These are phyloP conservation scores for Limnanthes douglasii DNA, from an alignment of 345 rosid species.

Conservation along the genomic window DNA sequence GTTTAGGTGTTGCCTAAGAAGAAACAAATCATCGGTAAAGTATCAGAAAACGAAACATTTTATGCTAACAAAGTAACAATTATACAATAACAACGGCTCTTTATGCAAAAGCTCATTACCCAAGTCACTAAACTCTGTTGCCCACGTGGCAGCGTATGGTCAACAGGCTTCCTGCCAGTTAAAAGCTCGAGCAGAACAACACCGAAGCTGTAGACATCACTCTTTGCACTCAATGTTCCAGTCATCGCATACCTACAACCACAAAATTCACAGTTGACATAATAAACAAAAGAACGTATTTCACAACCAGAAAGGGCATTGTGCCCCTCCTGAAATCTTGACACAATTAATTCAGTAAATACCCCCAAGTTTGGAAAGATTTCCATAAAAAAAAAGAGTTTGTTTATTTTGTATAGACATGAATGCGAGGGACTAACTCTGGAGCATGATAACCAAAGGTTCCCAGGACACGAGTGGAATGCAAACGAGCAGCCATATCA, in stretches of 20 bases:
- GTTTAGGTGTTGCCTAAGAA: slow-evolving; percentile 63
- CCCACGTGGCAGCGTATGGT: slow-evolving; percentile 70
- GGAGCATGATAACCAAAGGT: slow-evolving; percentile 98
- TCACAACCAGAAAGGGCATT: no score
- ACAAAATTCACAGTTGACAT: not conserved
- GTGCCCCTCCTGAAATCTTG: no score
- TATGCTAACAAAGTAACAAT: slow-evolving; percentile 1
- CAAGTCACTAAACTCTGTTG: slow-evolving; percentile 80
- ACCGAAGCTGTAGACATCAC: slow-evolving; percentile 78
- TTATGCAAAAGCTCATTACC: slow-evolving; percentile 22
- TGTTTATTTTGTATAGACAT: not conserved
- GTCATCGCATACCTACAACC: slow-evolving; percentile 66
- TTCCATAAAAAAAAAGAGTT: not conserved
- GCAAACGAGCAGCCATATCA: slow-evolving; percentile 82
- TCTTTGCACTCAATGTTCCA: slow-evolving; percentile 58
- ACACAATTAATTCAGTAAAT: no score
- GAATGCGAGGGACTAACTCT: slow-evolving; percentile 42
- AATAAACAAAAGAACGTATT: no score
- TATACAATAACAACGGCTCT: not conserved
- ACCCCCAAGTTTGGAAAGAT: not conserved
- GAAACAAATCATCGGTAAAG: not conserved
- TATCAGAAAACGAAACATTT: slow-evolving; percentile 1
- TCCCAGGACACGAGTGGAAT: slow-evolving; percentile 91
- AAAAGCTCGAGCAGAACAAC: slow-evolving; percentile 70
- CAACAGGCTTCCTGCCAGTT: slow-evolving; percentile 80